phyloP scores from a whole-genome alignment of 2,329 filamentous ascomycete genomes.

The Fusarium algeriense region DNA sequence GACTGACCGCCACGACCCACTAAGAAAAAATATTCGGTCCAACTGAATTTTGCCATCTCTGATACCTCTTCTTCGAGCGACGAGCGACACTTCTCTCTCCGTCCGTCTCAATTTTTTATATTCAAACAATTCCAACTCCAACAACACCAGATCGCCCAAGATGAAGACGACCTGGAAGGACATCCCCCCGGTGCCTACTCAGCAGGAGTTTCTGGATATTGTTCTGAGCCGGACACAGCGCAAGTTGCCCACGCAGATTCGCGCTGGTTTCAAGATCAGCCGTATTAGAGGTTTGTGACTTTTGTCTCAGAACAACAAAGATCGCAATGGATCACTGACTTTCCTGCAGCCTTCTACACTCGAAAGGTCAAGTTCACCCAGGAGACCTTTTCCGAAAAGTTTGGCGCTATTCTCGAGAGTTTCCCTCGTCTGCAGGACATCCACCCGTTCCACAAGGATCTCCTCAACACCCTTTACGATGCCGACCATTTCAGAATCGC shows the following conservation, averaged over 20 bases:
- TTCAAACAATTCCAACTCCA: constrained; percentile 12
- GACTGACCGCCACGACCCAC: constrained; percentile 39
- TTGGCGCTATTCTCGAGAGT: constrained; percentile 88
- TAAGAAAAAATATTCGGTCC: constrained; percentile 53
- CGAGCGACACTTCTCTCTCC: constrained; percentile 34
- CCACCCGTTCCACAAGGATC: constrained; percentile 87
- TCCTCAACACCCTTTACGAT: constrained; percentile 97
- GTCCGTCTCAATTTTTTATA: constrained; percentile 14
- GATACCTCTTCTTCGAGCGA: constrained; percentile 36
- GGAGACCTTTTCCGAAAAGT: constrained; percentile 96
- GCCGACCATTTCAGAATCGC: constrained; percentile 98
- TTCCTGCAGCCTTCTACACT: constrained; percentile 82
- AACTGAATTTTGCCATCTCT: constrained; percentile 42
- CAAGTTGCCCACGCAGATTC: constrained; percentile 93
- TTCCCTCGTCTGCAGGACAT: constrained; percentile 95
- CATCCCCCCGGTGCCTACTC: constrained; percentile 89
- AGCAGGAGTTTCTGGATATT: constrained; percentile 97
- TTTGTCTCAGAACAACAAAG: background rate
- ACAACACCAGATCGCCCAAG: constrained; percentile 53
- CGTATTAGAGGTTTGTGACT: constrained; percentile 76
- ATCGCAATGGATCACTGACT: constrained; percentile 22
- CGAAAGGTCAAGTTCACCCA: constrained; percentile 98
- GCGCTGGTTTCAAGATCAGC: constrained; percentile 92
- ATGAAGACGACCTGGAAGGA: constrained; percentile 78
- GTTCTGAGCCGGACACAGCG: constrained; percentile 94